phyloP scores from a whole-genome alignment of 768 basidiomycete species.

The Tricholoma bakamatsutake region DNA sequence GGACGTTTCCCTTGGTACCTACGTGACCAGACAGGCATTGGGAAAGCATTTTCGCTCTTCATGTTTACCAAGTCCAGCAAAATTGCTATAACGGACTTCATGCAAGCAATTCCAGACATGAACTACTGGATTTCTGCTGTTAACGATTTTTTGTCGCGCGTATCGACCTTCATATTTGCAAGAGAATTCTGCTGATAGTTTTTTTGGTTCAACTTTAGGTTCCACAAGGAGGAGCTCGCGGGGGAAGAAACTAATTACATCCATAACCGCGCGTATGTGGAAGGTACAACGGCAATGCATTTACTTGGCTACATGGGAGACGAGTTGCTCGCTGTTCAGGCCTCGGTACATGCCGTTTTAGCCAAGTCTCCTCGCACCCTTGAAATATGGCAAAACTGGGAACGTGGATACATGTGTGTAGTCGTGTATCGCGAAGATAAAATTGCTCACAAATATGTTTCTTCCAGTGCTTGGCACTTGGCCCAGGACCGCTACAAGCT shows the following conservation, averaged over 20 bases:
- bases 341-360: constrained; percentile 3
- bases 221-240: constrained; percentile 18
- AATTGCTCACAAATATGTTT: background rate
- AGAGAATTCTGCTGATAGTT: background rate
- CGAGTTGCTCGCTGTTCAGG: constrained; percentile 7
- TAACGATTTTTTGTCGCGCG: constrained; percentile 21
- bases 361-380: background rate
- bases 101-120: constrained; percentile 18
- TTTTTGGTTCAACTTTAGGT: constrained; percentile 3
- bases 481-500: constrained; percentile 6
- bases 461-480: constrained; percentile 7
- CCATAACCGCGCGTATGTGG: constrained; percentile 9
- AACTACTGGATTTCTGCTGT: constrained; percentile 11
- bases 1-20: constrained; percentile 16
- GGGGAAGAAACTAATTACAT: constrained; percentile 17
- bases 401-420: constrained; percentile 13
- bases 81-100: constrained; percentile 10
- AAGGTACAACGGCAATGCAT: constrained; percentile 1
- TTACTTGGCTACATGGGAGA: constrained; percentile 10
- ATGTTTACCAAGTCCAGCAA: constrained; percentile 12
- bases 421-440: too few relatives aligned
- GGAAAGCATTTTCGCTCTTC: constrained; percentile 11
- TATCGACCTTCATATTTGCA: background rate
- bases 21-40: constrained; percentile 14
- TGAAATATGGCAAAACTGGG: constrained; percentile 7